Evolutionary conservation across 129 eudicot species (phyloP).

Genomic region (Pseudognaphalium luteoalbum): DNA sequence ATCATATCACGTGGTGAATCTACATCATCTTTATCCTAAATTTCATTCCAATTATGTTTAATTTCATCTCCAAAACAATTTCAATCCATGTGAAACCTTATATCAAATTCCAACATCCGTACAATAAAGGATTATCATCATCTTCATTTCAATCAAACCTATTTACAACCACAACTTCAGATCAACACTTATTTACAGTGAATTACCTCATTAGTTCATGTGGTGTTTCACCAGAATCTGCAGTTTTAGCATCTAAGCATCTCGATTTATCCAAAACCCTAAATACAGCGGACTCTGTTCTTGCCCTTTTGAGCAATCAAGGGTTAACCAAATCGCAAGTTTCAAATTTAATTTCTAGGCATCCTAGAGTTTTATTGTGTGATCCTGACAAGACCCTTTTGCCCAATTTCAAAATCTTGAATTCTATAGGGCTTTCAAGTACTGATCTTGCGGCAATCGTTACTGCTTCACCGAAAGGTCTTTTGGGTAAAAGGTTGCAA

Average conservation of each 20-base stretch:
- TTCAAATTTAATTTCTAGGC: slow-evolving; percentile 24
- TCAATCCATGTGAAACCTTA: slow-evolving; percentile 12
- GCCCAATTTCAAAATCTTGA: slow-evolving; percentile 44
- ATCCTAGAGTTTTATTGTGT: slow-evolving; percentile 29
- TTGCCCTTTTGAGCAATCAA: slow-evolving; percentile 32
- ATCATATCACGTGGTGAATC: slow-evolving; percentile 14
- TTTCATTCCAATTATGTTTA: slow-evolving; percentile 31
- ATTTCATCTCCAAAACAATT: slow-evolving; percentile 21
- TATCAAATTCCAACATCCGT: slow-evolving; percentile 1
- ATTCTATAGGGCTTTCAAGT: slow-evolving; percentile 39
- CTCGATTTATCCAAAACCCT: slow-evolving; percentile 35
- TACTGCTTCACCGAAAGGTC: slow-evolving; percentile 19
- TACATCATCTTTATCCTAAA: background rate
- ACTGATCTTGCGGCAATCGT: slow-evolving; percentile 27
- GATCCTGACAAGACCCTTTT: slow-evolving; percentile 36
- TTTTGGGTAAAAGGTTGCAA: slow-evolving; percentile 23
- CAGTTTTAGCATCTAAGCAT: slow-evolving; percentile 31
- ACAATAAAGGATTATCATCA: slow-evolving; percentile 6
- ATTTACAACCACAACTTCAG: slow-evolving; percentile 10
- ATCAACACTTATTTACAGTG: slow-evolving; percentile 30
- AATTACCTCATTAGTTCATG: slow-evolving; percentile 52
- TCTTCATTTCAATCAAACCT: slow-evolving; percentile 9
- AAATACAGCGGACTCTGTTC: slow-evolving; percentile 35
- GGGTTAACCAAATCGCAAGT: slow-evolving; percentile 39
- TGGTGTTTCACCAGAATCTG: slow-evolving; percentile 44